phyloP scores from a whole-genome alignment of 805 yeast species.

The Ogataea henricii region DNA sequence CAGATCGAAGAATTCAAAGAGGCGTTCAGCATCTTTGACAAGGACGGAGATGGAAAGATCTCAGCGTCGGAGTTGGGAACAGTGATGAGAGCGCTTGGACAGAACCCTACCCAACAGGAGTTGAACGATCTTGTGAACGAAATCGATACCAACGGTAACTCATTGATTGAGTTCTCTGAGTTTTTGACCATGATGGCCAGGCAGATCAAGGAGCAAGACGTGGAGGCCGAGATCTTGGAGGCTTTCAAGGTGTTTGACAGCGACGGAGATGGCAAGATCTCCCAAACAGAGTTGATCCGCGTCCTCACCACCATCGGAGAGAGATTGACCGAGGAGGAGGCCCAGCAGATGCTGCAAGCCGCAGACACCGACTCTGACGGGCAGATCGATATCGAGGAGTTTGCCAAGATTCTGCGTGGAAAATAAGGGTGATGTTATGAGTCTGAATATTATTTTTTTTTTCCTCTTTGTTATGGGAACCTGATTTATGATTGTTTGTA shows the following conservation, averaged over 20 bases:
- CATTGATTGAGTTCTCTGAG: conserved; percentile 80
- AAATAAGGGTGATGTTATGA: conserved; percentile 47
- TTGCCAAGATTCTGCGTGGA: conserved; percentile 83
- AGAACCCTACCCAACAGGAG: conserved; percentile 95
- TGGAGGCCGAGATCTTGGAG: conserved; percentile 95
- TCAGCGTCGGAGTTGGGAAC: conserved; percentile 95
- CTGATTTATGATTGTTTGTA: conserved; percentile 8
- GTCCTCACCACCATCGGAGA: conserved; percentile 98
- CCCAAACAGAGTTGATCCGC: conserved; percentile 95
- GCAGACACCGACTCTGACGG: conserved; percentile 96
- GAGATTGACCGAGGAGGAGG: conserved; percentile 93
- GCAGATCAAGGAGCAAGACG: conserved; percentile 94
- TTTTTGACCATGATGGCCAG: conserved; percentile 85
- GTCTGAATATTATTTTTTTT: conserved; percentile 1
- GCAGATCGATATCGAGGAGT: conserved; percentile 94
- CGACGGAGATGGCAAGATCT: conserved; percentile 95
- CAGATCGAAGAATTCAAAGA: conserved; percentile 97
- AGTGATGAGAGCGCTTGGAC: conserved; percentile 98
- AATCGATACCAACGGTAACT: conserved; percentile 94
- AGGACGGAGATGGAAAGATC: conserved; percentile 95
- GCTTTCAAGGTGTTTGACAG: conserved; percentile 97
- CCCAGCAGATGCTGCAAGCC: conserved; percentile 94
- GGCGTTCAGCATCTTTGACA: conserved; percentile 96
- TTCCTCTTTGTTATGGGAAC: not conserved
- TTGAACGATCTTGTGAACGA: conserved; percentile 96